Base-by-base conservation (phyloP, 106 monocot species). In the Allium cepa region DNA sequence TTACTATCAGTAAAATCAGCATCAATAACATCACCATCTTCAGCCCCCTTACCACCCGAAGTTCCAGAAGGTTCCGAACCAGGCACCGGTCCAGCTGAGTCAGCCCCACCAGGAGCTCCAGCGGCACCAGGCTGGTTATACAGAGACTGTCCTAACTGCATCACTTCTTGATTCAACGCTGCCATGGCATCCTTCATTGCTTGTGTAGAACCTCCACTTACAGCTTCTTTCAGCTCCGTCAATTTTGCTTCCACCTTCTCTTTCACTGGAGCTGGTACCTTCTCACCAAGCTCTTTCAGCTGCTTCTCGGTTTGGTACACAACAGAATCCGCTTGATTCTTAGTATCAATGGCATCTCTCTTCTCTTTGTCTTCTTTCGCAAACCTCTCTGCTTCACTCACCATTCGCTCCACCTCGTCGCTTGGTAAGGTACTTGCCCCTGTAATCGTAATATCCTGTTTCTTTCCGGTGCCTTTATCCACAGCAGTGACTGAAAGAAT, bases 1-100 rank as follows among this genome's bases (percentile, higher is more conserved):
- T 93, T 85, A 72, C 88, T 93, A 45, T 93, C 92, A 11, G 85
- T 93, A 67, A 93, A 93, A 74, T 93, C 91, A 12, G 91, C 91
- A 76, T 91, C 91, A 17, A 91, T 91, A 10, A 91, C 91, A 82
- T 91, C 89, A 5, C 87, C 84, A 46, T 47, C 66, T 49, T 79
- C 82, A 0, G 79, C 46, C 67, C 67, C 80, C 74, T 77, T 84
- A 17, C 64, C 3, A 50, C 64, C 3, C 4, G 66, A 17, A 63
- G 75, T 4, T 12, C 59, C 73, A 13, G 73, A 51, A 61, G 71
- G 62, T 9, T 62, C 74, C 11, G 66, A 8, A 7, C 67, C 81
- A 26, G 85, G 78, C 28, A 72, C 72, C 13, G 67, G 65, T 1
- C 50, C 61, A 13, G 69, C 52, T 10, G 56, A 18, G 4, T 17